Evolutionary conservation across 352 stramenopile species (phyloP).

Genomic region (Globisporangium solare): DNA sequence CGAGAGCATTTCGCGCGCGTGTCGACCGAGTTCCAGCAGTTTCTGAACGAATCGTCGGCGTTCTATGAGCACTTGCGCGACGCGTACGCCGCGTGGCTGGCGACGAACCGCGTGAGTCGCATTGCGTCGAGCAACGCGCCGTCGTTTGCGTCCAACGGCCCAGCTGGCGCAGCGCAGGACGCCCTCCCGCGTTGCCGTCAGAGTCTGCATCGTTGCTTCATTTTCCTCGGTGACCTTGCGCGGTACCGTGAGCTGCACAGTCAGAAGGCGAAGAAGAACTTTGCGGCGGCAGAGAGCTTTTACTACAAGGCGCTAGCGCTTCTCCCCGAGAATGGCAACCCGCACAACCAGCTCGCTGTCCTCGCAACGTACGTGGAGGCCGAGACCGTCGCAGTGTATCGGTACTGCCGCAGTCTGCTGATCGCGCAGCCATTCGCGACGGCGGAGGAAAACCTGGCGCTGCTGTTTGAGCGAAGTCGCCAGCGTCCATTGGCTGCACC

Average conservation of each 20-base stretch:
- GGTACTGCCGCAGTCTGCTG: conserved; percentile 86
- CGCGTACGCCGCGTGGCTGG: conserved; percentile 43
- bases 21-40: conserved; percentile 69
- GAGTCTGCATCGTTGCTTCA: conserved; percentile 76
- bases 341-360: conserved; percentile 83
- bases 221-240: conserved; percentile 78
- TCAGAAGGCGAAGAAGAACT: conserved; percentile 85
- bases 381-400: conserved; percentile 88
- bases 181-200: conserved; percentile 32
- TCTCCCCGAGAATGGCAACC: conserved; percentile 76
- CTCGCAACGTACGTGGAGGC: conserved; percentile 84
- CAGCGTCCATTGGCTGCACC: conserved; percentile 55
- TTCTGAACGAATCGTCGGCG: conserved; percentile 44
- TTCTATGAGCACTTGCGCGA: conserved; percentile 78
- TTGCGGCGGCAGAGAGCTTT: conserved; percentile 53
- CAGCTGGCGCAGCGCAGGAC: not conserved
- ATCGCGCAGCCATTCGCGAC: conserved; percentile 84
- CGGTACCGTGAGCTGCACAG: conserved; percentile 81
- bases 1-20: conserved; percentile 78
- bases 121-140: conserved; percentile 22
- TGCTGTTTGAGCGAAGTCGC: conserved; percentile 87
- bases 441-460: conserved; percentile 82
- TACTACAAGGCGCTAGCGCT: conserved; percentile 70
- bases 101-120: conserved; percentile 33
- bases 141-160: conserved; percentile 15